Percentiles rank a stretch among this genome's conserved stretches.
These are phyloP conservation scores for Leptographium procerum DNA, from an alignment of 2,329 filamentous ascomycete genomes.

Conservation along the genomic window DNA sequence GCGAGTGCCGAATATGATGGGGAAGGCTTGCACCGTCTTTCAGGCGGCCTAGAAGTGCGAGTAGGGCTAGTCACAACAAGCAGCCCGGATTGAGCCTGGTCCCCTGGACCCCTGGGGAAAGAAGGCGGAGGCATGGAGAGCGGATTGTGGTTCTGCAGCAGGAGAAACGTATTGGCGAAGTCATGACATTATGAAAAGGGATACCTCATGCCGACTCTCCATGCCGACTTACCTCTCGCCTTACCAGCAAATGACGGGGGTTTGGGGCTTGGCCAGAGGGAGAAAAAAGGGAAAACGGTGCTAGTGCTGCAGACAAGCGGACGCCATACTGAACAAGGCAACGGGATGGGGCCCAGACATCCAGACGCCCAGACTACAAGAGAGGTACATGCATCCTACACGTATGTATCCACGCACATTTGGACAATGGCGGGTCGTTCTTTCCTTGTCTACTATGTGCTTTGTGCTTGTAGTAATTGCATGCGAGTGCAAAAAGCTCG, in stretches of 20 bases:
- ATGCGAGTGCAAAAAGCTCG: neutral
- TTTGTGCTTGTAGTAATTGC: too few relatives aligned
- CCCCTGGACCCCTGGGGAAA: too few relatives aligned
- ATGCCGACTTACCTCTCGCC: neutral
- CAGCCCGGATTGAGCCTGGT: too few relatives aligned
- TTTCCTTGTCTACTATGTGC: neutral
- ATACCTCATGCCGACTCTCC: neutral
- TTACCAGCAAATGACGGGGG: too few relatives aligned
- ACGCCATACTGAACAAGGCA: neutral
- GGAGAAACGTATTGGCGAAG: neutral
- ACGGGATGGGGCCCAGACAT: neutral
- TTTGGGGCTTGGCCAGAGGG: too few relatives aligned
- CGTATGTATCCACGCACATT: neutral
- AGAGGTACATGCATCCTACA: neutral
- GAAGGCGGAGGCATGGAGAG: too few relatives aligned
- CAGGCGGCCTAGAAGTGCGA: neutral
- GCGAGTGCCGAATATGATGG: neutral
- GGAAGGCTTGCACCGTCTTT: neutral
- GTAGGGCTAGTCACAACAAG: neutral
- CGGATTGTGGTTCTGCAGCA: neutral
- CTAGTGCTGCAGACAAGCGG: constrained; percentile 1
- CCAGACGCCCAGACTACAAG: neutral
- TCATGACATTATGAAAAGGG: neutral
- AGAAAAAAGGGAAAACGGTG: neutral
- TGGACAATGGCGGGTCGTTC: neutral